Percentiles rank a stretch among this genome's conserved stretches.
Evolutionary conservation across 2,329 filamentous ascomycete genomes (phyloP).

Genomic region (Cyphellophora attinorum): DNA sequence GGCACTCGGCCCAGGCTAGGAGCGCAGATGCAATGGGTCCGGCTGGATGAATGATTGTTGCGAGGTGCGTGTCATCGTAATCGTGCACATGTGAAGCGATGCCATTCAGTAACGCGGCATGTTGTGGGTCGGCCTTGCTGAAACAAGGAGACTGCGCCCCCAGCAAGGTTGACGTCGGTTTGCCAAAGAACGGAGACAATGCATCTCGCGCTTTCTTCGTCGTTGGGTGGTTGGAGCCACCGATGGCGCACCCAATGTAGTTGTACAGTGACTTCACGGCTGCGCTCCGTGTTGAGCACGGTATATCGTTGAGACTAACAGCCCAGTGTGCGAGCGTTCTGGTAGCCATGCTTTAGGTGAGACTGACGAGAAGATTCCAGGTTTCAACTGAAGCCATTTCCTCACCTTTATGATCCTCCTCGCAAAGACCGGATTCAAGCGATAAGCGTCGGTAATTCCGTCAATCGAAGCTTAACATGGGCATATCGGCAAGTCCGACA

Average conservation of each 20-base stretch:
- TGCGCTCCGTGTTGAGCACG: too few species aligned
- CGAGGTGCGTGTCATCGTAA: slow-evolving; percentile 48
- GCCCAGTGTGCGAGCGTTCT: too few species aligned
- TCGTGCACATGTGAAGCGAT: slow-evolving; percentile 48
- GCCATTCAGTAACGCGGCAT: slow-evolving; percentile 46
- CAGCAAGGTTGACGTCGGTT: slow-evolving; percentile 1
- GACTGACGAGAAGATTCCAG: too few species aligned
- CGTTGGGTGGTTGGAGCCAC: slow-evolving; percentile 39
- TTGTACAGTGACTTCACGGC: slow-evolving; percentile 44
- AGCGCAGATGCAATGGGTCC: slow-evolving; percentile 43
- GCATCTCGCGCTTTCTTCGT: slow-evolving; percentile 29
- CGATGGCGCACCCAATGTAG: slow-evolving; percentile 45
- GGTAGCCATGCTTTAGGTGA: too few species aligned
- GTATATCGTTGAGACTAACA: too few species aligned
- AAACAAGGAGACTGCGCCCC: background rate
- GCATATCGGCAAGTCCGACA: too few species aligned
- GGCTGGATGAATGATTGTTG: slow-evolving; percentile 47
- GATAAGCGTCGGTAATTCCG: too few species aligned
- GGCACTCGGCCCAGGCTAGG: slow-evolving; percentile 37
- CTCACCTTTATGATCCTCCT: too few species aligned
- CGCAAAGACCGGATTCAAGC: too few species aligned
- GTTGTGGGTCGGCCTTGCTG: slow-evolving; percentile 9
- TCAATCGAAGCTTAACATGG: too few species aligned
- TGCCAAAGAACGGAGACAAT: slow-evolving; percentile 23
- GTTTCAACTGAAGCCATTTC: too few species aligned